These are phyloP conservation scores for Colletotrichum plurivorum DNA, from an alignment of 2,329 filamentous ascomycete species.

Conservation along the genomic window DNA sequence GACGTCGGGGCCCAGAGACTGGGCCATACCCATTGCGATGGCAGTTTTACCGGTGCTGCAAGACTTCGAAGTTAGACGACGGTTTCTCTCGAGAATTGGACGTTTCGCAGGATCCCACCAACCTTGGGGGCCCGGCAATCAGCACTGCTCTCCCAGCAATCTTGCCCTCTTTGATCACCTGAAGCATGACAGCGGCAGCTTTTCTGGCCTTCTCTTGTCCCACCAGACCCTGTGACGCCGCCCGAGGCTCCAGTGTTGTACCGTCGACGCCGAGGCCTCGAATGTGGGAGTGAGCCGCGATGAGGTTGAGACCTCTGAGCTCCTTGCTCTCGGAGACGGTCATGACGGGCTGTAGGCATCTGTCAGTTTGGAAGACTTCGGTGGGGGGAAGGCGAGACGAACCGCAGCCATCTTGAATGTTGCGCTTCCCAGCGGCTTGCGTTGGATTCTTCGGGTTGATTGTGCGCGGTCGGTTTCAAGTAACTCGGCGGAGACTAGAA, in stretches of 20 bases:
- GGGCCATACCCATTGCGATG: constrained; percentile 98
- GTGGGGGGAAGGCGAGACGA: constrained; percentile 44
- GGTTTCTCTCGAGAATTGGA: neutral
- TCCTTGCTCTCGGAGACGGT: constrained; percentile 97
- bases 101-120: constrained; percentile 35
- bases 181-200: constrained; percentile 93
- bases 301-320: constrained; percentile 95
- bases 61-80: constrained; percentile 39
- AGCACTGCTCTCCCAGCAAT: constrained; percentile 95
- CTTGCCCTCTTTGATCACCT: constrained; percentile 99
- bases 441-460: neutral
- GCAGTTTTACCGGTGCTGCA: constrained; percentile 95
- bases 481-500: neutral
- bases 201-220: constrained; percentile 97
- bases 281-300: constrained; percentile 98
- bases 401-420: constrained; percentile 66
- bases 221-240: constrained; percentile 91
- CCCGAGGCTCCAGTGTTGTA: constrained; percentile 89
- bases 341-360: constrained; percentile 64
- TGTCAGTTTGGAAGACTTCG: constrained; percentile 13
- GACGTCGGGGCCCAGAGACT: constrained; percentile 93
- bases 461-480: neutral
- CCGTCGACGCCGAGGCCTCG: constrained; percentile 93
- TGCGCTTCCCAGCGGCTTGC: neutral
- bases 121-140: constrained; percentile 93